Evolutionary conservation across 208 protist genomes (phyloP).

Genomic region (Naegleria lovaniensis): DNA sequence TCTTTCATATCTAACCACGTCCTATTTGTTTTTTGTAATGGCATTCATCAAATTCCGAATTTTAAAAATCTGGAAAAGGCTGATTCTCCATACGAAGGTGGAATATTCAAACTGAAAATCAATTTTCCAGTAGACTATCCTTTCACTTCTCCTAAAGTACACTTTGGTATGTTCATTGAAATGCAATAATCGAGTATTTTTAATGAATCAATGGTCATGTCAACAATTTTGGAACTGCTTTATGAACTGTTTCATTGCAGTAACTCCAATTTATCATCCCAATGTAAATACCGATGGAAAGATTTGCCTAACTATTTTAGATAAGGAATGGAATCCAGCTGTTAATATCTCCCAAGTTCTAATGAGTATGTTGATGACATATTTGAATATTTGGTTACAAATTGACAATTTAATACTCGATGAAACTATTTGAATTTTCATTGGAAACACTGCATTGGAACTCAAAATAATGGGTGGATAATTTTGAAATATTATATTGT

Average conservation of each 20-base stretch:
- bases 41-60: background rate
- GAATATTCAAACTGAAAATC: background rate
- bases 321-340: slow-evolving; percentile 69
- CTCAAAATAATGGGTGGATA: too few relatives aligned
- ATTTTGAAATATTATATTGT: too few relatives aligned
- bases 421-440: too few relatives aligned
- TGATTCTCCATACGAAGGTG: background rate
- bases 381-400: too few relatives aligned
- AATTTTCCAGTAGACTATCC: slow-evolving; percentile 14
- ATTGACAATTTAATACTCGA: too few relatives aligned
- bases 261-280: slow-evolving; percentile 19
- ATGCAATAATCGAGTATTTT: background rate
- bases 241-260: background rate
- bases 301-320: slow-evolving; percentile 96
- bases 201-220: background rate
- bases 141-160: background rate
- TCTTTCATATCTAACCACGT: background rate
- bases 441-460: too few relatives aligned
- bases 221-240: too few relatives aligned
- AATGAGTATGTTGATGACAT: slow-evolving; percentile 33
- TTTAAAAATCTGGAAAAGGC: too few relatives aligned
- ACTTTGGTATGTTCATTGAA: background rate
- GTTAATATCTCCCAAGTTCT: slow-evolving; percentile 38
- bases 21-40: background rate
- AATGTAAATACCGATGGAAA: background rate